A percentile compares a stretch with the other conserved stretches of the same genome.
phyloP scores from a whole-genome alignment of 257 asterid genomes.

The Anisodus tanguticus region DNA sequence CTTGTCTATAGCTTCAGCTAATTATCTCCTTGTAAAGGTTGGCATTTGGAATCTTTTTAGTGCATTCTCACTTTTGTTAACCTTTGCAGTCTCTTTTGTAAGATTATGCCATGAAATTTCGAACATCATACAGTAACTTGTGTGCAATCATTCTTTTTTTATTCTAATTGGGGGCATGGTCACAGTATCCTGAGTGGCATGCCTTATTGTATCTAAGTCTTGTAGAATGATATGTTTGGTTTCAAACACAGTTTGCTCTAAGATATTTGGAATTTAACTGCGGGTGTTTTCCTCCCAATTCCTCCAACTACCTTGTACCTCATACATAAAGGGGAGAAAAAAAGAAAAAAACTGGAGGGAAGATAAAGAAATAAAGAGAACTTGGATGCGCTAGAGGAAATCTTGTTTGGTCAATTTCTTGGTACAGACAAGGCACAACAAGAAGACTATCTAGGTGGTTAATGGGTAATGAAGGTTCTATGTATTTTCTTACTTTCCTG shows the following conservation, averaged over 20 bases:
- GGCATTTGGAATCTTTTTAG: conserved; percentile 38
- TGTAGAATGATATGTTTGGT: conserved; percentile 11
- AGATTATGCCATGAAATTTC: conserved; percentile 3
- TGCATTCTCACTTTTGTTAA: conserved; percentile 24
- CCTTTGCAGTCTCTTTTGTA: conserved; percentile 14
- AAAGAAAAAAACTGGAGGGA: not conserved
- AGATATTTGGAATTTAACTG: not conserved
- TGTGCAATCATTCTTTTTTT: not conserved
- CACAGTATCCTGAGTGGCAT: not conserved
- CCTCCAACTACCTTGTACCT: conserved; percentile 7
- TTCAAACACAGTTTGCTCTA: conserved; percentile 17
- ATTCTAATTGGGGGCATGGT: not conserved
- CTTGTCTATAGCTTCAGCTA: conserved; percentile 71
- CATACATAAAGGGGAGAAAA: not conserved
- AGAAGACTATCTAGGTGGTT: not conserved
- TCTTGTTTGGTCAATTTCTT: conserved; percentile 18
- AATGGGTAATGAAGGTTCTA: conserved; percentile 2
- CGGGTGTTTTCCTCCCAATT: not conserved
- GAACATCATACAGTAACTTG: not conserved
- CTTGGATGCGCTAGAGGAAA: not conserved
- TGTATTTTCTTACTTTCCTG: not conserved
- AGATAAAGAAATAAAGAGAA: not conserved
- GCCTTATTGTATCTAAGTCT: not conserved
- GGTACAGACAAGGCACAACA: conserved; percentile 1
- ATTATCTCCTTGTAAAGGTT: conserved; percentile 89